Base-by-base conservation (phyloP, 2,329 filamentous ascomycete genomes). In the Fusarium drepaniforme region DNA sequence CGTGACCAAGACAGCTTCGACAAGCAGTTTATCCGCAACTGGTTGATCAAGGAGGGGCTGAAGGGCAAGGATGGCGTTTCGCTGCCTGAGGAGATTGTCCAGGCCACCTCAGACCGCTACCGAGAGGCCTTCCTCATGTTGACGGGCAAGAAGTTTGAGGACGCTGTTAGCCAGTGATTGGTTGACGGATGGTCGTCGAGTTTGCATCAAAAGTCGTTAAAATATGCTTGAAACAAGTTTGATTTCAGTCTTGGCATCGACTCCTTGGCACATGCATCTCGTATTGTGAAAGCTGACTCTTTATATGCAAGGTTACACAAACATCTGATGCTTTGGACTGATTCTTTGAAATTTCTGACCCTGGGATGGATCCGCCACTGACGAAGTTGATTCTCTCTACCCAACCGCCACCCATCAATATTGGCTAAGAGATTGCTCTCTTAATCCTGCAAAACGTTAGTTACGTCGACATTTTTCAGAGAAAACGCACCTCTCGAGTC, bases 1-100 rank as follows among this genome's bases (percentile, higher is more conserved):
- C 88, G 88, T 68, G 88, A 93, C 62, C 95, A 97, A 85, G 89
- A 92, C 68, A 96, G 93, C 83, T 96, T 96, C 75, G 96, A 98
- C 81, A 98, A 98, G 86, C 93, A 95, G 83, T 92, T 89, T 78
- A 82, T 98, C 76, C 88, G 95, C 53, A 92, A 98, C 84, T 98
- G 94, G 94, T 83, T 98, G 78, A 93, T 91, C 3, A 84, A 82
- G 57, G 87, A 93, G 70, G 93, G 93, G 1, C 82, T 97, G 11
- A 81, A 81, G 78, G 80, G 78, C 61, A 80, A 81, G 72, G 69
- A 72, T n/a, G 72, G 68, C 28, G 77, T 78, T 30, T 85, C 84
- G 64, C 92, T 98, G 86, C 92, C 93, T 0, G 88, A 91, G n/a
- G 92, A 95, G 56, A 88, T 97, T 66, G 90, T 92, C 21, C 81